Conservation (phyloP, 345 rosid species). For the Citrus unshiu region DNA sequence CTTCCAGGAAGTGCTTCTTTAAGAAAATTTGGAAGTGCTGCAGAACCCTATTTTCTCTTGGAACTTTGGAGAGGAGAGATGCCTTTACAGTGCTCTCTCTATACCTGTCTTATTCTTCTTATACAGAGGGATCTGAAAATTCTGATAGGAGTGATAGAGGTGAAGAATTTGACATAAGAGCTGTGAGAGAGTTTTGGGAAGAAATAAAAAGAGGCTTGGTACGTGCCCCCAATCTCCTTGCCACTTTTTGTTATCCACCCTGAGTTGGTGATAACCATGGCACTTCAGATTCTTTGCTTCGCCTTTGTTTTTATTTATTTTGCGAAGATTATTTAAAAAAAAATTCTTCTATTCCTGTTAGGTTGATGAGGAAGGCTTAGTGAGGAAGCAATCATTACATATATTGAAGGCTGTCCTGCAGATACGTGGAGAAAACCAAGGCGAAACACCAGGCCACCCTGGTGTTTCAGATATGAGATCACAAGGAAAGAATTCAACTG, state of each 20-base stretch:
- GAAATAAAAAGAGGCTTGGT: conserved; percentile 95
- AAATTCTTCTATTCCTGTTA: conserved; percentile 19
- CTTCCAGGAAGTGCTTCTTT: conserved; percentile 57
- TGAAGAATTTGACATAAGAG: conserved; percentile 56
- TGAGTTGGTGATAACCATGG: conserved; percentile 8
- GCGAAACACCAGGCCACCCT: no score
- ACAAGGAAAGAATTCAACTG: conserved; percentile 34
- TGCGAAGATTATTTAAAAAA: background rate
- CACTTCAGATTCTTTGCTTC: conserved; percentile 5
- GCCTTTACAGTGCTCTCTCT: conserved; percentile 71
- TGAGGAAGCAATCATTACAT: conserved; percentile 90
- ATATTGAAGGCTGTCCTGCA: conserved; percentile 55
- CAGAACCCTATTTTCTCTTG: conserved; percentile 65
- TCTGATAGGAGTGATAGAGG: conserved; percentile 25
- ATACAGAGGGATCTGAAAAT: conserved; percentile 27
- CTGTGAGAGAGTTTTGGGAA: conserved; percentile 72
- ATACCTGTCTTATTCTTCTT: conserved; percentile 49
- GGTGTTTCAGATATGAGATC: conserved; percentile 30
- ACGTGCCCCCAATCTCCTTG: conserved; percentile 19
- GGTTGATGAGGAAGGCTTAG: conserved; percentile 77
- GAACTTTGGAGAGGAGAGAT: conserved; percentile 86
- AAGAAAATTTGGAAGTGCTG: conserved; percentile 78
- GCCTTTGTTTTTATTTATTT: background rate
- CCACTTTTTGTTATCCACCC: conserved; percentile 14
- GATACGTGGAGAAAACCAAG: conserved; percentile 36